Conservation (phyloP, 192 early-diverging fungal species). For the Pilaira anomala region DNA sequence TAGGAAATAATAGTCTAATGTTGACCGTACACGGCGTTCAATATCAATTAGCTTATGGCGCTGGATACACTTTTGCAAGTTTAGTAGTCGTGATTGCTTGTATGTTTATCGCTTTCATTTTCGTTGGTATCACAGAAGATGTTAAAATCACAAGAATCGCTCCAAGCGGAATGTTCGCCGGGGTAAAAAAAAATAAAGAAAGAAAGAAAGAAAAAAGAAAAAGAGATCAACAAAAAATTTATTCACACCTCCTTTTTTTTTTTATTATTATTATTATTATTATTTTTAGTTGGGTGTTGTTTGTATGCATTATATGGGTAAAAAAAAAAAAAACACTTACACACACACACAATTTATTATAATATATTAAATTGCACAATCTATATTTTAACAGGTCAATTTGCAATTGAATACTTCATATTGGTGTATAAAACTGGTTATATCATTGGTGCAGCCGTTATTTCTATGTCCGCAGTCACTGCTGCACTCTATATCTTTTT, state of each 20-base stretch:
- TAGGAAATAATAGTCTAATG: constrained; percentile 36
- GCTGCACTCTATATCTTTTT: constrained; percentile 48
- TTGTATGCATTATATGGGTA: constrained; percentile 41
- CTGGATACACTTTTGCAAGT: constrained; percentile 33
- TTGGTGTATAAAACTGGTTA: constrained; percentile 20
- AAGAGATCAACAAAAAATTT: not conserved
- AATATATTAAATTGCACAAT: too few species aligned
- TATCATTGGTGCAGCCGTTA: constrained; percentile 36
- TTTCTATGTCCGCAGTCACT: constrained; percentile 39
- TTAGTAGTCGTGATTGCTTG: constrained; percentile 32
- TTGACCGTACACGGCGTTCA: constrained; percentile 2
- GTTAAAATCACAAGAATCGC: constrained; percentile 31
- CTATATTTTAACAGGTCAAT: constrained; percentile 28
- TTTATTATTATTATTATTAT: not conserved
- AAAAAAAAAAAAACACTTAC: too few species aligned
- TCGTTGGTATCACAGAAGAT: constrained; percentile 34
- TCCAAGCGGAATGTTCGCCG: constrained; percentile 34
- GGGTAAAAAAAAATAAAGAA: too few species aligned
- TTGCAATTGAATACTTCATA: constrained; percentile 35
- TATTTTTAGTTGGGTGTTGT: constrained; percentile 28
- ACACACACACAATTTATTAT: too few species aligned
- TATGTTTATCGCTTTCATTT: constrained; percentile 33
- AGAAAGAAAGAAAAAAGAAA: too few species aligned
- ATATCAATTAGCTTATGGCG: constrained; percentile 30
- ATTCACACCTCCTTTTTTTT: not conserved